Evolutionary conservation across 441 rosid genomes (phyloP).

Genomic region (Corymbia citriodora): DNA sequence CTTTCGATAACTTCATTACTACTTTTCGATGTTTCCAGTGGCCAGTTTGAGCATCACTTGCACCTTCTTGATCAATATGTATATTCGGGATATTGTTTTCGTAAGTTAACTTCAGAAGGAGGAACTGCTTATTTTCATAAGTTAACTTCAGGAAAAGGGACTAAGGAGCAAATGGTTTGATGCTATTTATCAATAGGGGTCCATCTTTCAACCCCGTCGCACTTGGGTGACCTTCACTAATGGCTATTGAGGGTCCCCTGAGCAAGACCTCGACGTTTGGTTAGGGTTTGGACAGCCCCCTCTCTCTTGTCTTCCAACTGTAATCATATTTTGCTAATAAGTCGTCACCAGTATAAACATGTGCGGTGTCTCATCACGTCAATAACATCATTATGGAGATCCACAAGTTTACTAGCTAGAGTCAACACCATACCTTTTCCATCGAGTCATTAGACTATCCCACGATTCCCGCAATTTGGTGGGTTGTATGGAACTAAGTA

Average conservation of each 20-base stretch:
- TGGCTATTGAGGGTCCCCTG: neutral
- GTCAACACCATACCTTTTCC: neutral
- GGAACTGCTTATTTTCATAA: too few species aligned
- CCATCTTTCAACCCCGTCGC: neutral
- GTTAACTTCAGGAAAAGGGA: neutral
- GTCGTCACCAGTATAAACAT: neutral
- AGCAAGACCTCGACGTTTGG: neutral
- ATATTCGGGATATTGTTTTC: neutral
- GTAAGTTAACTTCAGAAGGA: neutral
- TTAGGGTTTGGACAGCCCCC: neutral
- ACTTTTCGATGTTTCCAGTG: neutral
- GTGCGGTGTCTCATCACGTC: neutral
- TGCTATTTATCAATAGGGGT: neutral
- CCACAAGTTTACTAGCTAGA: neutral
- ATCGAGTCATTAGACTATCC: neutral
- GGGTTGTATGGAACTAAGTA: neutral
- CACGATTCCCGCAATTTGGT: neutral
- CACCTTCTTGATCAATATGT: neutral
- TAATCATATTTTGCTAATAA: neutral
- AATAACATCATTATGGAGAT: neutral
- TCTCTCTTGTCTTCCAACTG: neutral
- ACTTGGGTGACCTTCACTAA: neutral
- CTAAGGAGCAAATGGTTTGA: neutral
- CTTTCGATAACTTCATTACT: neutral
- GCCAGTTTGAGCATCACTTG: neutral